Conservation (phyloP, 2,329 filamentous ascomycete species). For the Fusarium pseudograminearum region DNA sequence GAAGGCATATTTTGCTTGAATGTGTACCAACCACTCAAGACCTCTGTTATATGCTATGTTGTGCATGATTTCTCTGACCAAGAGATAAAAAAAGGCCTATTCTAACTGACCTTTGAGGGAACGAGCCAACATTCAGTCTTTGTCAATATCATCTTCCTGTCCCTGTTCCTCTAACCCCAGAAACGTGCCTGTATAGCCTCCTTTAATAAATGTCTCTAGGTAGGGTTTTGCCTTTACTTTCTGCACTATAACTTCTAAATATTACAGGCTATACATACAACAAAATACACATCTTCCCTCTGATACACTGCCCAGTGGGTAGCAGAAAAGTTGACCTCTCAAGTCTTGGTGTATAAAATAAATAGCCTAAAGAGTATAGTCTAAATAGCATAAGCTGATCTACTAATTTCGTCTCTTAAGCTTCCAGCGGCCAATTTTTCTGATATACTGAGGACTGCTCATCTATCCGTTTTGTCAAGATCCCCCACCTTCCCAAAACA, state of each 20-base stretch:
- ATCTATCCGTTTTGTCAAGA: slow-evolving; percentile 13
- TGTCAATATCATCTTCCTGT: neutral
- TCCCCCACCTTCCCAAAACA: slow-evolving; percentile 23
- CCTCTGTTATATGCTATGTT: too few relatives aligned
- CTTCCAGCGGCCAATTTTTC: too few relatives aligned
- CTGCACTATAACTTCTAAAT: neutral
- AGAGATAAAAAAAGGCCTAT: neutral
- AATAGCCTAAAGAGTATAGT: too few relatives aligned
- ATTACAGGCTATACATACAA: neutral
- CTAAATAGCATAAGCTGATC: too few relatives aligned
- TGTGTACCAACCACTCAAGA: too few relatives aligned
- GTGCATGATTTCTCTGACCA: too few relatives aligned
- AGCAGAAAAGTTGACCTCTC: too few relatives aligned
- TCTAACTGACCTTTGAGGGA: neutral
- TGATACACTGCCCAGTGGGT: neutral
- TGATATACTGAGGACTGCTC: neutral
- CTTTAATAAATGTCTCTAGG: neutral
- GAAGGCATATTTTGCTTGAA: too few relatives aligned
- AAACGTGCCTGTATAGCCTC: neutral
- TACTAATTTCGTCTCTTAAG: too few relatives aligned
- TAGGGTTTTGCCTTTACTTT: neutral
- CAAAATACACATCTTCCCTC: neutral
- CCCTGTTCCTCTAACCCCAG: neutral
- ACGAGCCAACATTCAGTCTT: neutral
- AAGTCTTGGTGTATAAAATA: too few relatives aligned